Conservation (phyloP, 2,329 filamentous ascomycete genomes). For the Microcyclosporella mali region DNA sequence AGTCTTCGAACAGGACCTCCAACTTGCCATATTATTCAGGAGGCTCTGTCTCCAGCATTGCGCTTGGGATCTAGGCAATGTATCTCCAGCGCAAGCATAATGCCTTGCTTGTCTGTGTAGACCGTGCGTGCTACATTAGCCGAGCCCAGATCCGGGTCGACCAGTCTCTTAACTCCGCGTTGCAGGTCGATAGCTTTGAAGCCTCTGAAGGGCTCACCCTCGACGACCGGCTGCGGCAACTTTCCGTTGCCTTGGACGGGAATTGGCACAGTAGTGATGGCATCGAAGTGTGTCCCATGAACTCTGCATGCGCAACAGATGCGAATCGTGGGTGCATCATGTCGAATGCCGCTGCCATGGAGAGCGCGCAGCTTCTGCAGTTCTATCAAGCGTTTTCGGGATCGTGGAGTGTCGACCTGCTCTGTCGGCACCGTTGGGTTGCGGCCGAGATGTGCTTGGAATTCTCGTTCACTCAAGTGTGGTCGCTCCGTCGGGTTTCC, state of each 20-base stretch:
- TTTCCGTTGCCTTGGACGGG: constrained; percentile 1
- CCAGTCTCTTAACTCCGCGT: constrained; percentile 15
- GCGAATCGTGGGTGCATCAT: constrained; percentile 20
- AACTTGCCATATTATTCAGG: constrained; percentile 13
- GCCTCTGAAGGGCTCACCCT: constrained; percentile 24
- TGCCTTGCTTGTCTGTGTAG: constrained; percentile 22
- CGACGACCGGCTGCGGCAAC: constrained; percentile 11
- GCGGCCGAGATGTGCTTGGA: constrained; percentile 10
- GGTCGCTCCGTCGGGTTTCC: constrained; percentile 9
- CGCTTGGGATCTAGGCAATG: constrained; percentile 18
- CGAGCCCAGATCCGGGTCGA: constrained; percentile 22
- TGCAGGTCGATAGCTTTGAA: constrained; percentile 27
- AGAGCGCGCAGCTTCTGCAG: constrained; percentile 11
- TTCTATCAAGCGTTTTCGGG: constrained; percentile 16
- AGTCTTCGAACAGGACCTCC: constrained; percentile 10
- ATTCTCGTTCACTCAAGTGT: constrained; percentile 11
- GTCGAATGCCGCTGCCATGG: not conserved
- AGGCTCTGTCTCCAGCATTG: constrained; percentile 9
- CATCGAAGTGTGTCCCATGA: constrained; percentile 23
- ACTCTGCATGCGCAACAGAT: constrained; percentile 29
- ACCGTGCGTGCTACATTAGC: constrained; percentile 26
- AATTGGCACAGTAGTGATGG: constrained; percentile 17
- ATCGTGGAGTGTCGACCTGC: constrained; percentile 8
- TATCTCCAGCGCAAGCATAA: constrained; percentile 18
- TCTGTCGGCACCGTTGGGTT: constrained; percentile 10